Evolutionary conservation across 805 yeast genomes (phyloP).

Genomic region (Wickerhamomyces mucosus): DNA sequence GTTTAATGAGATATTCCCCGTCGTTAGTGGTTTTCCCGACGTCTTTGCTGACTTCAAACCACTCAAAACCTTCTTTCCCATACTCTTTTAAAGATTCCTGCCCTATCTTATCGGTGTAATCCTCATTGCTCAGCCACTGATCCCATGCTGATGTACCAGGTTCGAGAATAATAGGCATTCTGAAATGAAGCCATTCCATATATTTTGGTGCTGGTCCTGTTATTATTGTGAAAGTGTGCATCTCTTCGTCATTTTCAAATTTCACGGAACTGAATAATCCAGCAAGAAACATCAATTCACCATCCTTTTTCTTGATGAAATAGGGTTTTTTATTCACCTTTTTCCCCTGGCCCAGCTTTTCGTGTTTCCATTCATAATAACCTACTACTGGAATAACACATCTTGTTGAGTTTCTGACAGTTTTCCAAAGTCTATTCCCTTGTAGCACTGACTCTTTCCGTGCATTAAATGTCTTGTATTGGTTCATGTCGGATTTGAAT

Average conservation of each 20-base stretch:
- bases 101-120: constrained; percentile 32
- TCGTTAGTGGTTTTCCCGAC: constrained; percentile 57
- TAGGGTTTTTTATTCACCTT: constrained; percentile 48
- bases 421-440: constrained; percentile 47
- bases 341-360: constrained; percentile 19
- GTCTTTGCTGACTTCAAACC: constrained; percentile 46
- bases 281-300: constrained; percentile 53
- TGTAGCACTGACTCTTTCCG: constrained; percentile 49
- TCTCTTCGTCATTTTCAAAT: constrained; percentile 14
- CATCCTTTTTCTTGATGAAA: constrained; percentile 46
- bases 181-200: constrained; percentile 57
- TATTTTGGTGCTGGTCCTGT: constrained; percentile 63
- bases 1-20: constrained; percentile 23
- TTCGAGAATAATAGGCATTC: constrained; percentile 69
- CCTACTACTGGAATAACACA: constrained; percentile 79
- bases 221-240: constrained; percentile 54
- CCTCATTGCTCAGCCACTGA: constrained; percentile 45
- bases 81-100: constrained; percentile 30
- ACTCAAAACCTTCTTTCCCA: constrained; percentile 30
- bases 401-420: constrained; percentile 36
- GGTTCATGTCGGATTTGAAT: constrained; percentile 23
- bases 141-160: constrained; percentile 52
- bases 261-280: constrained; percentile 34
- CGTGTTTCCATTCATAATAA: constrained; percentile 70
- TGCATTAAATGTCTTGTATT: constrained; percentile 62